Conservation (phyloP, 2,329 filamentous ascomycete genomes). For the Fusarium armeniacum region DNA sequence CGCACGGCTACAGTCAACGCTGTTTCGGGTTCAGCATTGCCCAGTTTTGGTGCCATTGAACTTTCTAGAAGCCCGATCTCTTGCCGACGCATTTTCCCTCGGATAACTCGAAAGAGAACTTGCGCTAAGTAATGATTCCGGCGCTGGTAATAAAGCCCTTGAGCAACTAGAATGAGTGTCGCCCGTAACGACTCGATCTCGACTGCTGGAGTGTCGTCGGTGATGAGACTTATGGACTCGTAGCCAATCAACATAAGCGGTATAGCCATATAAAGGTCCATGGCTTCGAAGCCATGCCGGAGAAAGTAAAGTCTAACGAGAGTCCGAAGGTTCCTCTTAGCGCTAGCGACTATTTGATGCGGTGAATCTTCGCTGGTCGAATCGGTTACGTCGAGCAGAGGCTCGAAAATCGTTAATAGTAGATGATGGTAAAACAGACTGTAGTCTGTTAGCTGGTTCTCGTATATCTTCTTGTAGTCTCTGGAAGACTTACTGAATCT, state of each 20-base stretch:
- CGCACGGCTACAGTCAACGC: conserved; percentile 46
- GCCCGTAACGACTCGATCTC: conserved; percentile 51
- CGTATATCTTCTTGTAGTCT: neutral
- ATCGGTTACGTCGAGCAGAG: conserved; percentile 26
- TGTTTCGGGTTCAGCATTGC: conserved; percentile 35
- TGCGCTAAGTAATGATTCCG: conserved; percentile 54
- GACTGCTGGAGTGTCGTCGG: conserved; percentile 5
- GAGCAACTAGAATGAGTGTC: conserved; percentile 53
- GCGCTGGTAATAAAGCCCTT: conserved; percentile 54
- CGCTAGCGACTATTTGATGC: conserved; percentile 41
- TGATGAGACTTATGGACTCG: conserved; percentile 49
- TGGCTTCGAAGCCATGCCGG: conserved; percentile 53
- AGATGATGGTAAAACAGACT: conserved; percentile 50
- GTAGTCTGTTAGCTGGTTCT: neutral
- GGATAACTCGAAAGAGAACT: conserved; percentile 53
- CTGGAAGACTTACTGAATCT: conserved; percentile 53
- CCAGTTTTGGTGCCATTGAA: conserved; percentile 38
- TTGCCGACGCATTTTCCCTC: conserved; percentile 52
- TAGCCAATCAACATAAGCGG: conserved; percentile 52
- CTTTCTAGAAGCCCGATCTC: conserved; percentile 43
- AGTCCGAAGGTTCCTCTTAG: conserved; percentile 44
- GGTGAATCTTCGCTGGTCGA: neutral
- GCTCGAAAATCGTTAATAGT: conserved; percentile 49
- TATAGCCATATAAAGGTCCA: conserved; percentile 52
- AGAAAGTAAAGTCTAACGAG: conserved; percentile 52